Percentiles rank a stretch among this genome's conserved stretches.
phyloP scores from a whole-genome alignment of 2,329 filamentous ascomycete species.

The Microascus cirrosus region DNA sequence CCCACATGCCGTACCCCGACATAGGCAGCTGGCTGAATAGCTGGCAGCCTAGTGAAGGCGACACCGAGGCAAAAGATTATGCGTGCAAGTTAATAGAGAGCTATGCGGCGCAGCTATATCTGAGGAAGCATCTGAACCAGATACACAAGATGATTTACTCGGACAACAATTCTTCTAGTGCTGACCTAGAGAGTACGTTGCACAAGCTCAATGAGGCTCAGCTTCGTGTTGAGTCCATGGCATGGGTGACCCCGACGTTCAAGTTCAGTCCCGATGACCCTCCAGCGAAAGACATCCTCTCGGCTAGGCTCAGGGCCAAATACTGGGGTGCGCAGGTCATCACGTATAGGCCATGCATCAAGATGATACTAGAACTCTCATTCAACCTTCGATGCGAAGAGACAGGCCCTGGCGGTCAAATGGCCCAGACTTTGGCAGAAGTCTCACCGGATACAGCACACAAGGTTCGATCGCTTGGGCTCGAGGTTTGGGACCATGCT shows the following conservation, averaged over 20 bases:
- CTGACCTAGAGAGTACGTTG: background rate
- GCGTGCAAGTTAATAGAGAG: slow-evolving; percentile 36
- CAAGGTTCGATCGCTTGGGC: slow-evolving; percentile 14
- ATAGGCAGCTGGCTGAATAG: slow-evolving; percentile 19
- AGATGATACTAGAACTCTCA: slow-evolving; percentile 41
- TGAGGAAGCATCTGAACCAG: slow-evolving; percentile 53
- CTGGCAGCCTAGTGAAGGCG: slow-evolving; percentile 7
- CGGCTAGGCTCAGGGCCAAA: slow-evolving; percentile 78
- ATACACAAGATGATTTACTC: slow-evolving; percentile 48
- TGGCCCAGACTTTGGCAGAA: background rate
- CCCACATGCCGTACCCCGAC: slow-evolving; percentile 57
- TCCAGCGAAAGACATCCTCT: slow-evolving; percentile 65
- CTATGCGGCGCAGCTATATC: slow-evolving; percentile 52
- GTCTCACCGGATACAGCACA: background rate
- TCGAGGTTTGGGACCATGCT: slow-evolving; percentile 41
- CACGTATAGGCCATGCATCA: slow-evolving; percentile 68
- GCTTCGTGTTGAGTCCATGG: slow-evolving; percentile 17
- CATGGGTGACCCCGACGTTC: slow-evolving; percentile 38
- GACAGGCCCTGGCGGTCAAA: slow-evolving; percentile 21
- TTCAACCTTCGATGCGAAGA: slow-evolving; percentile 21
- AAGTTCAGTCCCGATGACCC: slow-evolving; percentile 55
- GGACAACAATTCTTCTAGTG: slow-evolving; percentile 21
- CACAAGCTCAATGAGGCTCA: slow-evolving; percentile 3
- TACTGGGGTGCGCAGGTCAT: slow-evolving; percentile 91
- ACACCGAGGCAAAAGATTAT: slow-evolving; percentile 26